phyloP scores from a whole-genome alignment of 495 filamentous ascomycete genomes.

The Podospora conica region DNA sequence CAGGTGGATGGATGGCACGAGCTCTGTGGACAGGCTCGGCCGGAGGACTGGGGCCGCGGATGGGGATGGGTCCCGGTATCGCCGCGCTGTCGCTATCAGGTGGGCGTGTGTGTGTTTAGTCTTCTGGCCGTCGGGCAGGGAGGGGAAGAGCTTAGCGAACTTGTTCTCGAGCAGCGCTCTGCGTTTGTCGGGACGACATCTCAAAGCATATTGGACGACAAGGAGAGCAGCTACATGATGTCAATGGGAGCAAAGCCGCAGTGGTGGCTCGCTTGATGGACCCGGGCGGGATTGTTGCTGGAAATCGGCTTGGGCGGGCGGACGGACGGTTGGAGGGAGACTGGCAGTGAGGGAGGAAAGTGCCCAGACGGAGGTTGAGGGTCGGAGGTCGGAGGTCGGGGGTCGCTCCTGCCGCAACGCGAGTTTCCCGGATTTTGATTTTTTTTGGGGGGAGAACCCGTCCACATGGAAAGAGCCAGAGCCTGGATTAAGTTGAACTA shows the following conservation, averaged over 20 bases:
- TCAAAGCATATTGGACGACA: background rate
- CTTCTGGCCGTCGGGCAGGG: background rate
- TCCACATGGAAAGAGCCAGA: background rate
- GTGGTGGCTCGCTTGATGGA: background rate
- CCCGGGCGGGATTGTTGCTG: background rate
- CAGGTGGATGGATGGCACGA: background rate
- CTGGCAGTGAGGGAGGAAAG: background rate
- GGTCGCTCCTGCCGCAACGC: background rate
- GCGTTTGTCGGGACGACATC: background rate
- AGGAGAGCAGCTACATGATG: background rate
- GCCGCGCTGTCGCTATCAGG: background rate
- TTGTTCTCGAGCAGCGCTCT: background rate
- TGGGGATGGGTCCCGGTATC: background rate
- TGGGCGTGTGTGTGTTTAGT: background rate
- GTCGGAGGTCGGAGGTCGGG: background rate
- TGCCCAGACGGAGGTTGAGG: no score
- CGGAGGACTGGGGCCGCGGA: no score
- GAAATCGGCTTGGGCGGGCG: background rate
- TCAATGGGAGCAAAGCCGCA: background rate
- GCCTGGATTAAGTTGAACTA: background rate
- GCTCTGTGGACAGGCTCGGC: background rate
- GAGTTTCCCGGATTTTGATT: background rate
- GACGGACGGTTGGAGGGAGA: background rate
- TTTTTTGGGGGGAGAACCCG: background rate
- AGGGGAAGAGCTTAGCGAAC: background rate